phyloP scores from a whole-genome alignment of 129 eudicot genomes.

The Centrapalus pauciflorus region DNA sequence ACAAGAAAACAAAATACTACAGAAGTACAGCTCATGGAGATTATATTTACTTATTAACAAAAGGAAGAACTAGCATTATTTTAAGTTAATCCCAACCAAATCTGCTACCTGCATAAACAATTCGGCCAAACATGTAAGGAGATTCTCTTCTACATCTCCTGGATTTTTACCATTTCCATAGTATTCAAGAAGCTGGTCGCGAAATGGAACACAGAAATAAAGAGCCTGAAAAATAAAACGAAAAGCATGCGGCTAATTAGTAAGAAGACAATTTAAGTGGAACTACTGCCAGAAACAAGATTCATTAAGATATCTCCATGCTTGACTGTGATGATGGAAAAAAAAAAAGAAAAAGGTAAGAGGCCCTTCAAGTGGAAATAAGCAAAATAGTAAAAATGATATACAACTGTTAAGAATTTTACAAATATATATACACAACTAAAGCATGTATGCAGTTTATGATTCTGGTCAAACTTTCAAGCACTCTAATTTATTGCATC shows the following conservation, averaged over 20 bases:
- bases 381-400: neutral
- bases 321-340: neutral
- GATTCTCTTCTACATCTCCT: constrained; percentile 74
- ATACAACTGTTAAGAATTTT: too few relatives aligned
- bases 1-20: neutral
- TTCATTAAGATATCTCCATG: neutral
- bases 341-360: neutral
- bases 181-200: constrained; percentile 77
- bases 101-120: constrained; percentile 63
- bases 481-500: too few relatives aligned
- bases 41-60: neutral
- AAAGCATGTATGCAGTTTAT: too few relatives aligned
- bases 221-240: constrained; percentile 57
- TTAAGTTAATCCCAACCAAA: constrained; percentile 11
- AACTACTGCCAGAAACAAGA: constrained; percentile 9
- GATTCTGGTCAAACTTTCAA: too few relatives aligned
- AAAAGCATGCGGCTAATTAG: constrained; percentile 6
- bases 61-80: constrained; percentile 2
- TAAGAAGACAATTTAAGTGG: neutral
- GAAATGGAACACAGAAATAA: constrained; percentile 88
- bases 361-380: neutral
- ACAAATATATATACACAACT: too few relatives aligned
- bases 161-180: constrained; percentile 56
- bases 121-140: constrained; percentile 82
- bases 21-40: neutral